phyloP scores from a whole-genome alignment of 192 early-diverging fungal genomes.

The Lobosporangium transversale region DNA sequence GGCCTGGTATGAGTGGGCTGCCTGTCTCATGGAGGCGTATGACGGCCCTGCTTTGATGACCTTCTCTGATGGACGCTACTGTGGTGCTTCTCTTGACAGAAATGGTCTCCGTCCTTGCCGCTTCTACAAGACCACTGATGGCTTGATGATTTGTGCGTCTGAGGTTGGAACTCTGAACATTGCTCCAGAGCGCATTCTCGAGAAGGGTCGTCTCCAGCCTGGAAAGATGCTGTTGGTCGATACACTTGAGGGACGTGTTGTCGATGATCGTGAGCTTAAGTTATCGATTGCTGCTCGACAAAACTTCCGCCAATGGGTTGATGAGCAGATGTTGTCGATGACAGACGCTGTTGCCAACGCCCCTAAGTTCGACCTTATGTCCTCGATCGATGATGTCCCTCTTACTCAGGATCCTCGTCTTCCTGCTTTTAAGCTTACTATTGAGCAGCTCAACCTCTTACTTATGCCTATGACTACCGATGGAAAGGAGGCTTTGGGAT shows the following conservation, averaged over 20 bases:
- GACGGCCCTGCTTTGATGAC: constrained; percentile 97
- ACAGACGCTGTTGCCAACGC: constrained; percentile 63
- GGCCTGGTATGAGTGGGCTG: constrained; percentile 98
- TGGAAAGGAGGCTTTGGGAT: constrained; percentile 97
- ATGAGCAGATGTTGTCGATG: constrained; percentile 82
- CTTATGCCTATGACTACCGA: constrained; percentile 85
- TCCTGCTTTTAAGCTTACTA: constrained; percentile 88
- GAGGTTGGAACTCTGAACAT: constrained; percentile 94
- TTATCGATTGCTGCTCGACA: constrained; percentile 71
- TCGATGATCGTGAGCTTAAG: constrained; percentile 93
- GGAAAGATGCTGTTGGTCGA: constrained; percentile 98
- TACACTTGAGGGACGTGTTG: constrained; percentile 87
- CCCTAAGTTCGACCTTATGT: constrained; percentile 41
- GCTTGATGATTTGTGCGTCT: constrained; percentile 97
- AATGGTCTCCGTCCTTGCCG: constrained; percentile 98
- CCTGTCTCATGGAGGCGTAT: constrained; percentile 98
- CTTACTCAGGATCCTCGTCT: constrained; percentile 84
- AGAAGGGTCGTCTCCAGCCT: constrained; percentile 95
- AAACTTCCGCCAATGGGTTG: constrained; percentile 89
- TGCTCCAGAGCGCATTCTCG: constrained; percentile 79
- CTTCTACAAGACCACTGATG: constrained; percentile 92
- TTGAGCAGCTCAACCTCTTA: constrained; percentile 92
- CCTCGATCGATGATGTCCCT: constrained; percentile 66
- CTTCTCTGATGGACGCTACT: constrained; percentile 96
- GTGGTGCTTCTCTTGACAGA: constrained; percentile 97